Percentiles rank a stretch among this genome's conserved stretches.
Evolutionary conservation across 2,329 filamentous ascomycete genomes (phyloP).

Genomic region (Pseudopyricularia cyperi): DNA sequence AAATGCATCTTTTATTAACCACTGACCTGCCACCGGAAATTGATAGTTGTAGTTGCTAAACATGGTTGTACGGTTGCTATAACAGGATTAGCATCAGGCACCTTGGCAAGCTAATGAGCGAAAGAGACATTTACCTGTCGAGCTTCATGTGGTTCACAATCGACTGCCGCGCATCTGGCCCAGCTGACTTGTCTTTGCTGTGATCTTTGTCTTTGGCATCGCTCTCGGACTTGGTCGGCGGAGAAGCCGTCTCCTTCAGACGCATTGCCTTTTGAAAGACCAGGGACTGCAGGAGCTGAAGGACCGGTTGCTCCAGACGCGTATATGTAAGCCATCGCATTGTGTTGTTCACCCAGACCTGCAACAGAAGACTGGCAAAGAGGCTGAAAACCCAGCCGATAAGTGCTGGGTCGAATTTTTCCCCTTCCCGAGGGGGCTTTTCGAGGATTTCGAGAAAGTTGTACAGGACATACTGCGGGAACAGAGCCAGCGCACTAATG

Average conservation of each 20-base stretch:
- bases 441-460: conserved; percentile 20
- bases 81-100: conserved; percentile 3
- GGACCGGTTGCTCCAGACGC: conserved; percentile 17
- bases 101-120: neutral
- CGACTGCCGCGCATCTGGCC: conserved; percentile 16
- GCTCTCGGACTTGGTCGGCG: conserved; percentile 3
- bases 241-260: conserved; percentile 17
- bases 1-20: neutral
- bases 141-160: conserved; percentile 23
- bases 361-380: conserved; percentile 15
- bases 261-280: conserved; percentile 21
- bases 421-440: conserved; percentile 4
- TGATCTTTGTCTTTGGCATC: conserved; percentile 4
- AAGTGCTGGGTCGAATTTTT: conserved; percentile 11
- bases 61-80: conserved; percentile 15
- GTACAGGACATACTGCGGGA: conserved; percentile 21
- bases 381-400: conserved; percentile 19
- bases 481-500: conserved; percentile 15
- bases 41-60: conserved; percentile 19
- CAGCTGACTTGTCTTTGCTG: conserved; percentile 5
- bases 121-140: too few relatives aligned
- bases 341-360: conserved; percentile 16
- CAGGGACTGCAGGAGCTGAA: conserved; percentile 18
- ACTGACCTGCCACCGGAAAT: conserved; percentile 14
- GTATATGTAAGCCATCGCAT: conserved; percentile 20